Evolutionary conservation across 768 basidiomycete species (phyloP), one percentile per base, ranked within the genome.

Genomic region (Pleurotus tuber-regium): DNA sequence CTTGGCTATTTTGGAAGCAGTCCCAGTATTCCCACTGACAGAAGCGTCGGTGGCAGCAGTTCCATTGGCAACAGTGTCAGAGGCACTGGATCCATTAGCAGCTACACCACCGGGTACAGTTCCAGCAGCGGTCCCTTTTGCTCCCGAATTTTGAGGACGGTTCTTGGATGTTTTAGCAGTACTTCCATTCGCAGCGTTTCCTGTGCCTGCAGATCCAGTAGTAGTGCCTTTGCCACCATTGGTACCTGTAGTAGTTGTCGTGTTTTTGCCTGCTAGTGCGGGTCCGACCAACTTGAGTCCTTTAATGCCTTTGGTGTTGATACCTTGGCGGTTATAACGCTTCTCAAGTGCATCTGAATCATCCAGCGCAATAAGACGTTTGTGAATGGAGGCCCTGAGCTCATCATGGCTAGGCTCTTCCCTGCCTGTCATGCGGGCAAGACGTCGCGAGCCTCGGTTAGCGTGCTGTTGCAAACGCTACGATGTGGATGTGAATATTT

Each of bases 391-490:
- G 6, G 57, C 48, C 8, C 59, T 46, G 23, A 82, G 71, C n/a
- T 71, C 69, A 12, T 59, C 47, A 29, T 59, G 49, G 21, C 70
- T 64, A 5, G 75, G 75, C 16, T 62, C 67, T 21, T 60, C 57
- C 24, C 73, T 69, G n/a, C 82, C 77, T 3, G 75, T 78, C 79
- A 86, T 83, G 33, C 69, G 71, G 11, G 82, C 79, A 28, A 80
- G 71, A 31, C 86, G 83, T 48, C 66, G 71, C 39, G 75, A 64
- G 31, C 72, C 74, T 38, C 74, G 78, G 57, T 82, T 85, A 36
- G 79, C 75, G 60, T 82, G 76, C 63, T 80, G 83, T 61, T 85
- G 84, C 16, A 50, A 40, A 11, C 25, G 35, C 35, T 39, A 26
- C 18, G 38, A 1, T 6, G 26, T 11, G 1, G 24, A 12, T 21